Evolutionary conservation across 176 grass and related monocot genomes (phyloP).

Genomic region (Alopecurus myosuroides): DNA sequence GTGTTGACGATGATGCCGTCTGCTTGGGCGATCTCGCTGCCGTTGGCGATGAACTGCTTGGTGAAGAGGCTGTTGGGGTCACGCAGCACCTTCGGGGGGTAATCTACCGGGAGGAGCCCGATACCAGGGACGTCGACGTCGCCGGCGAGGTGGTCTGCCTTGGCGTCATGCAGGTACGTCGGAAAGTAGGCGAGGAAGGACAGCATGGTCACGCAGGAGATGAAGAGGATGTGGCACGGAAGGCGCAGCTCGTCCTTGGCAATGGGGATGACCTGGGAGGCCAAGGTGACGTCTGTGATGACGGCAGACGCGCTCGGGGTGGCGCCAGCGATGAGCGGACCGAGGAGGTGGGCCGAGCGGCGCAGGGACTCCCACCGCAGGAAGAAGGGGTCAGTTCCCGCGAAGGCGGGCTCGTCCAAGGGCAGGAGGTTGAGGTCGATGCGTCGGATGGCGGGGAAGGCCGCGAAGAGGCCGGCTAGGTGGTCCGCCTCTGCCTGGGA

Average conservation of each 20-base stretch:
- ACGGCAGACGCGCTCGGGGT: constrained; percentile 31
- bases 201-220: constrained; percentile 48
- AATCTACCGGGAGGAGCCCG: background rate
- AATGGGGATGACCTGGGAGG: constrained; percentile 34
- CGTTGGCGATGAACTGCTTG: constrained; percentile 45
- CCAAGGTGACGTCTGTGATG: constrained; percentile 37
- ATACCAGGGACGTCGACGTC: constrained; percentile 47
- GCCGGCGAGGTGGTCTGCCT: background rate
- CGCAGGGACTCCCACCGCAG: constrained; percentile 48
- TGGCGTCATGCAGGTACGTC: background rate
- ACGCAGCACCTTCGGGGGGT: constrained; percentile 19
- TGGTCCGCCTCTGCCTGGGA: constrained; percentile 39
- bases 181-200: constrained; percentile 43
- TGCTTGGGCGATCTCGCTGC: constrained; percentile 4
- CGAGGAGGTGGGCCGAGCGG: constrained; percentile 50
- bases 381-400: constrained; percentile 42
- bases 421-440: constrained; percentile 43
- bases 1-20: constrained; percentile 52
- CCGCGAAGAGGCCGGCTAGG: constrained; percentile 24
- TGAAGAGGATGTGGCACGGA: constrained; percentile 49
- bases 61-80: constrained; percentile 49
- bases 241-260: background rate
- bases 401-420: constrained; percentile 7
- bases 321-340: constrained; percentile 21
- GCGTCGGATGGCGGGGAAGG: constrained; percentile 41